Evolutionary conservation across 768 basidiomycete species (phyloP), one percentile per base, ranked within the genome.

Genomic region (Termitomyces sp.): DNA sequence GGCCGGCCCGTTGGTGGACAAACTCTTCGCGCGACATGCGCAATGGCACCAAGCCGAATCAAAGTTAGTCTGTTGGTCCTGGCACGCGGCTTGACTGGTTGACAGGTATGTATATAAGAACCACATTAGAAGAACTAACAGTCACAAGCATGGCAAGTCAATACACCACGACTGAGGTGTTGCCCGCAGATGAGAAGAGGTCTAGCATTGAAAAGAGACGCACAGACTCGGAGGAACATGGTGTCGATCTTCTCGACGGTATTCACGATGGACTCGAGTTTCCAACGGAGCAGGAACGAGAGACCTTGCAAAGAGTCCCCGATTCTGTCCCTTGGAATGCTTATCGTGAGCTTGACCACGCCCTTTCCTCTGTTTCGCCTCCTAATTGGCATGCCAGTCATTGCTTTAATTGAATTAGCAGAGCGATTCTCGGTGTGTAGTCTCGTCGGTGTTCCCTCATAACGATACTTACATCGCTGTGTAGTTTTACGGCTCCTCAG

Each of bases 341-440:
- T 13, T 86, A 83, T 69, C 69, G 82, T 84, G 57, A 65, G 78
- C 35, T 39, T 70, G 20, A 22, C 18, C 49, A 9, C 45, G 59
- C 28, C 28, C 28, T 57, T 15, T 22, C 18, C 4, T n/a, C 12
- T 44, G 3, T 18, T 32, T 55, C 35, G 28, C 33, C 20, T 7
- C 28, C 57, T 58, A 36, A 59, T 16, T 35, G 45, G 28, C 2
- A 22, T 46, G 16, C 28, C 51, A 88, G 86, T 87, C 57, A 87
- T 91, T 57, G 88, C 86, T 11, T 33, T 87, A 36, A 78, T 89
- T 35, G 89, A 91, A 70, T 72, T 89, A 45, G 87, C 86, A 4
- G 90, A 91, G 68, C 85, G 90, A 15, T 91, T 91, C 73, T 90
- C 89, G 44, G 83, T 85, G 63, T 52, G 80, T 70, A 36, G 11